Evolutionary conservation across 2,329 filamentous ascomycete species (phyloP).

Genomic region (Coccinonectria pachysandricola): DNA sequence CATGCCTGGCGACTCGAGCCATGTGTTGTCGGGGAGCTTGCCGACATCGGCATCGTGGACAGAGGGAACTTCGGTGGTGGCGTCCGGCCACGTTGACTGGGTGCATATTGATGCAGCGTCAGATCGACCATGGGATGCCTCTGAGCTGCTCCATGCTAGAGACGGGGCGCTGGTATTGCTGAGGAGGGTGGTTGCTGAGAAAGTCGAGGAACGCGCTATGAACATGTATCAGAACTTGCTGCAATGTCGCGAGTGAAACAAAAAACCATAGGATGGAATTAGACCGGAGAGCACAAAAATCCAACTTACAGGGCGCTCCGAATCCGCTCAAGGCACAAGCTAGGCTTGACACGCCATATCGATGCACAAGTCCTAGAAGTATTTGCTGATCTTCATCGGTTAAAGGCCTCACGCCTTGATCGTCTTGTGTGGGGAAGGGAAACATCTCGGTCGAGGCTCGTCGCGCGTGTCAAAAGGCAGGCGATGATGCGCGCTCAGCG

Average conservation of each 20-base stretch:
- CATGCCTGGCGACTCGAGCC: conserved; percentile 29
- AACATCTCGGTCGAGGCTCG: conserved; percentile 21
- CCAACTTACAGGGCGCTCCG: conserved; percentile 26
- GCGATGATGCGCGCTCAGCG: conserved; percentile 18
- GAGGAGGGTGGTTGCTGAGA: conserved; percentile 30
- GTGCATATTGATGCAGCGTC: conserved; percentile 31
- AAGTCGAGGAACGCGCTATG: conserved; percentile 29
- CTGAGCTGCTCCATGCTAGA: conserved; percentile 31
- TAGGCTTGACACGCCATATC: conserved; percentile 28
- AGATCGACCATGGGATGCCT: conserved; percentile 29
- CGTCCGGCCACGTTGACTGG: conserved; percentile 28
- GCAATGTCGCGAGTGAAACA: too few relatives aligned
- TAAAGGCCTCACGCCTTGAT: conserved; percentile 25
- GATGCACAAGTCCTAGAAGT: conserved; percentile 26
- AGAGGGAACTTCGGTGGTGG: conserved; percentile 22
- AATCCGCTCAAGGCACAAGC: conserved; percentile 27
- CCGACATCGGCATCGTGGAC: conserved; percentile 25
- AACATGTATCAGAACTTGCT: conserved; percentile 3
- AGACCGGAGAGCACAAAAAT: too few relatives aligned
- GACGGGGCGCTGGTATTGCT: conserved; percentile 32
- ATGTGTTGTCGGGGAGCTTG: conserved; percentile 26
- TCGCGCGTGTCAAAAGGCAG: conserved; percentile 7
- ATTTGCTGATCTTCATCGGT: conserved; percentile 29
- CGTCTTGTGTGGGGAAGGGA: conserved; percentile 24
- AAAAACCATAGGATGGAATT: too few relatives aligned